Percentiles rank a stretch among this genome's conserved stretches.
Evolutionary conservation across 176 grass and related monocot species (phyloP).

Genomic region (Areca catechu): DNA sequence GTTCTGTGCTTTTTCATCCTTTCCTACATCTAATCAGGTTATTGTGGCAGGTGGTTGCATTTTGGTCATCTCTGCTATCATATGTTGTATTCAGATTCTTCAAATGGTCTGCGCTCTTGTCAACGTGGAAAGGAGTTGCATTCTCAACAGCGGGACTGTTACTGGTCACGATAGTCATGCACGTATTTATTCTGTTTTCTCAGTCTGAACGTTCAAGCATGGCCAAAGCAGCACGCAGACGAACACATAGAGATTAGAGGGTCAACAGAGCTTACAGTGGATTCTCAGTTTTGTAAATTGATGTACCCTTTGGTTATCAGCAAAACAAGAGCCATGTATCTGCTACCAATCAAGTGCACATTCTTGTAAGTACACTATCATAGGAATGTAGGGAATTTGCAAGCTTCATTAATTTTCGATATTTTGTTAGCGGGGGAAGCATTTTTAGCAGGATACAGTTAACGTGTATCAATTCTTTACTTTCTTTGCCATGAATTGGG

Average conservation of each 20-base stretch:
- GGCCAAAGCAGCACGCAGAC: not conserved
- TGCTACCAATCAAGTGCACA: too few relatives aligned
- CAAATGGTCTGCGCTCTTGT: not conserved
- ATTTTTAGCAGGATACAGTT: too few relatives aligned
- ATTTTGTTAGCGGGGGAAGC: too few relatives aligned
- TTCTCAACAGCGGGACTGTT: not conserved
- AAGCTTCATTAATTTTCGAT: too few relatives aligned
- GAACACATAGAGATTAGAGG: not conserved
- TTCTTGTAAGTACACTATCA: too few relatives aligned
- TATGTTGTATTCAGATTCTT: constrained; percentile 1
- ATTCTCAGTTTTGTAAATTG: too few relatives aligned
- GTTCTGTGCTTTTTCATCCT: not conserved
- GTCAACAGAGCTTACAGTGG: not conserved
- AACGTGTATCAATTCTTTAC: too few relatives aligned
- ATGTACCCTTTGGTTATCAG: too few relatives aligned
- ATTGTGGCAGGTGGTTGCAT: not conserved
- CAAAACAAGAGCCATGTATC: too few relatives aligned
- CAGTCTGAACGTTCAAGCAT: not conserved
- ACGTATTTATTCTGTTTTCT: not conserved
- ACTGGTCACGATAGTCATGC: constrained; percentile 1
- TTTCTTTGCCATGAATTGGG: too few relatives aligned
- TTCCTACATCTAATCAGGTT: not conserved
- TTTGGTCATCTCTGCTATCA: not conserved
- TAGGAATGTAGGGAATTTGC: too few relatives aligned
- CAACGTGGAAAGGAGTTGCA: constrained; percentile 2